Evolutionary conservation across 331 rosid species (phyloP), one percentile per base, ranked within the genome.

Genomic region (Quercus tomentella): DNA sequence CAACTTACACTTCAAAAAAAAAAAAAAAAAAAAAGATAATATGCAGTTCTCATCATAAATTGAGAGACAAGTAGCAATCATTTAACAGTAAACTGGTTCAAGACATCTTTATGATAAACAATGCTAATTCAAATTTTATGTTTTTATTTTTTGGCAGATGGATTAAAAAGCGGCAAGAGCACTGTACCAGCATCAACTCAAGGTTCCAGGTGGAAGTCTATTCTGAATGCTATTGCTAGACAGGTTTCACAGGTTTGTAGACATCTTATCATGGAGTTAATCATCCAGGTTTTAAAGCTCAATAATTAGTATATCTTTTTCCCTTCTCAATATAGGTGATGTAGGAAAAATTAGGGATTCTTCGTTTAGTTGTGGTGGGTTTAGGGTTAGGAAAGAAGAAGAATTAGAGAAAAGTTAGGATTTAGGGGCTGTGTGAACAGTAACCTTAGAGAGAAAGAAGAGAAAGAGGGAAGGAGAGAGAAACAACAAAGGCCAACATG

Each of bases 211-310:
- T 95, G 94, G 97, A 95, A 91, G 71, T 83, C 91, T 54, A 58
- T 95, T 25, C 76, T 91, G 60, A 81, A 88, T 84, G 85, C 96
- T 31, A 79, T 95, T 60, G 94, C 98, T 81, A 90, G 86, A 86
- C 97, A 95, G 61, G 96, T 95, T 87, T 95, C 99, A 56, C 97
- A 95, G 99, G 99, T 95, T 77, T 75, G 86, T 79, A 25, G 21
- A 58, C 60, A 60, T 54, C 28, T 82, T 23, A 60, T 60, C 63
- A 4, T 60, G 12, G 17, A 60, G 66, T 60, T 21, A 23, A 23
- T 6, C 31, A 22, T 60, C 66, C 66, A 23, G 31, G 66, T 60
- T 22, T 60, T 21, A 5, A 23, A 23, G 18, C 14, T 49, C 5
- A 21, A 60, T 60, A 5, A 60, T 60, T 60, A 21, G 31, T 21